Conservation (phyloP, 1,139 yeast genomes). For the Scheffersomyces parashehatae region DNA sequence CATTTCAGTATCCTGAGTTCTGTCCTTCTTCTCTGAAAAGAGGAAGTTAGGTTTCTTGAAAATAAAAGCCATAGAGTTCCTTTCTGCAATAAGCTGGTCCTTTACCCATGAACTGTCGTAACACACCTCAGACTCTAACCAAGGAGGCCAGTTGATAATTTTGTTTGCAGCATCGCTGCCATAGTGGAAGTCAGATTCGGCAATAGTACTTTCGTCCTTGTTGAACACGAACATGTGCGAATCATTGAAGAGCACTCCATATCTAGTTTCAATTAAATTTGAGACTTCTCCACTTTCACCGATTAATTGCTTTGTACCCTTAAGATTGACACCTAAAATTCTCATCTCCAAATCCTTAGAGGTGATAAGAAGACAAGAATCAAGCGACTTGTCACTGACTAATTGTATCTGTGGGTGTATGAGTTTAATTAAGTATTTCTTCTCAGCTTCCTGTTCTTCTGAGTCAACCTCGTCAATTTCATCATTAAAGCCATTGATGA, state of each 20-base stretch:
- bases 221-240: conserved; percentile 70
- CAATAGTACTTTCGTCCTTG: conserved; percentile 31
- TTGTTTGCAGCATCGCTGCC: conserved; percentile 14
- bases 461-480: conserved; percentile 26
- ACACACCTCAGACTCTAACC: conserved; percentile 75
- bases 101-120: conserved; percentile 62
- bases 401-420: conserved; percentile 49
- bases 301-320: conserved; percentile 46
- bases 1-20: conserved; percentile 29
- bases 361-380: conserved; percentile 51
- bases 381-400: conserved; percentile 31
- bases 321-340: conserved; percentile 55
- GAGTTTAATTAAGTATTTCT: conserved; percentile 41
- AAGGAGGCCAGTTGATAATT: conserved; percentile 70
- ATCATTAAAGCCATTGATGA: conserved; percentile 34
- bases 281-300: conserved; percentile 39
- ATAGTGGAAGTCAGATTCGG: conserved; percentile 26
- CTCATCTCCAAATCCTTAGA: conserved; percentile 74
- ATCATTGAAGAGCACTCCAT: conserved; percentile 66
- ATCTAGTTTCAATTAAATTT: conserved; percentile 65
- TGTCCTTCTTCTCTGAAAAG: conserved; percentile 37
- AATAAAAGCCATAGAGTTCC: conserved; percentile 62
- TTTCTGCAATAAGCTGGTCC: conserved; percentile 60
- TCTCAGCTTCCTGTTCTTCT: conserved; percentile 34
- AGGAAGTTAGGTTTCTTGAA: conserved; percentile 68